Evolutionary conservation across 2,329 filamentous ascomycete species (phyloP), one percentile per base, ranked within the genome.

Genomic region (Helotiales sp.): DNA sequence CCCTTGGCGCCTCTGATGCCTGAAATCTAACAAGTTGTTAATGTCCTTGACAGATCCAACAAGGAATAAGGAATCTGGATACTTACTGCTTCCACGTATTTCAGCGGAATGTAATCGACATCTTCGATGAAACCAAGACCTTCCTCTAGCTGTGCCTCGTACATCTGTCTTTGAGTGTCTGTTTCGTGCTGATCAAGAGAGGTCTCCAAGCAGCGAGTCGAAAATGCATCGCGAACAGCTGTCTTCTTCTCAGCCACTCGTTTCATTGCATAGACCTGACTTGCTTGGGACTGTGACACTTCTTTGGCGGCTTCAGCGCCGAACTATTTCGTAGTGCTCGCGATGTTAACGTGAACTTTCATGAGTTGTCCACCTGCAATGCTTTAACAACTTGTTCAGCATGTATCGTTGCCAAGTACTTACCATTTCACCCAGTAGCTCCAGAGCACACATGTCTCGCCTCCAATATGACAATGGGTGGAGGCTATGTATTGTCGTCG

Each of bases 381-480:
- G 25, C 13, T 9, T 48, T 24, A 48, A 24, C 22, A 29, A 24
- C n/a, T 22, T n/a, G n/a, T n/a, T 5, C n/a, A 48, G 13, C 9
- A 29, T 29, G 1, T 17, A 19, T 10, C 9, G 13, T 33, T 22
- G 1, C 15, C 13, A 10, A 13, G 8, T 5, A n/a, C 38, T 74
- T 75, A 22, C 77, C 76, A 5, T 77, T 63, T 54, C 65, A 54
- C 22, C 62, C 63, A 5, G 76, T 78, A 2, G 77, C 77, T 4
- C 76, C 76, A 15, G 74, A 78, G 55, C 75, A 77, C 1, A 69
- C 70, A 53, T 72, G 66, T 22, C 75, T 64, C 1, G 74, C 74
- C 57, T 77, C 76, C 0, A 52, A 25, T 15, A 57, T 17, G 4
- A 52, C 25, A n/a, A 57, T 40, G 2, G 49, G 49, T n/a, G 55